Conservation (phyloP, 2,329 filamentous ascomycete species). For the Colletotrichum lini region DNA sequence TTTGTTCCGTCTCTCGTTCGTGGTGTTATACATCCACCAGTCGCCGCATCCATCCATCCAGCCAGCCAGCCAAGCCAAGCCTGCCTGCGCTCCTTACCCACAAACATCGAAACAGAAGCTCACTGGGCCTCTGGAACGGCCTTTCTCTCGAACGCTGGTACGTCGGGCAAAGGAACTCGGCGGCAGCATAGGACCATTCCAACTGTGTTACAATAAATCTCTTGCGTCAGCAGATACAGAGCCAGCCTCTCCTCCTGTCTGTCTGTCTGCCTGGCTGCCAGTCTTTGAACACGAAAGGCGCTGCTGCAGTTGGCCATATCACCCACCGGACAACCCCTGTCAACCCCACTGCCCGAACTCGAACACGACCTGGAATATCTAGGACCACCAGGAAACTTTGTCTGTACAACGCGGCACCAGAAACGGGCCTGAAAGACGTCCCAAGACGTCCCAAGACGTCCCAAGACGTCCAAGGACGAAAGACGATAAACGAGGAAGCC, state of each 20-base stretch:
- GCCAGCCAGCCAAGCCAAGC: slow-evolving; percentile 13
- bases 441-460: background rate
- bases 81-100: slow-evolving; percentile 22
- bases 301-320: background rate
- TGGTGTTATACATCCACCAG: background rate
- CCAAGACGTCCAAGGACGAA: background rate
- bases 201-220: too few relatives aligned
- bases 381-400: background rate
- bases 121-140: background rate
- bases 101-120: background rate
- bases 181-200: background rate
- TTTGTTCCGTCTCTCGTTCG: background rate
- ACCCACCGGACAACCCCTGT: background rate
- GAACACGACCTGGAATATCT: slow-evolving; percentile 2
- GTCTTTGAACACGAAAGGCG: background rate
- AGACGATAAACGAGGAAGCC: background rate
- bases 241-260: background rate
- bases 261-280: background rate
- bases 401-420: background rate
- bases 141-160: background rate
- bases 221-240: background rate
- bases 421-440: slow-evolving; percentile 1
- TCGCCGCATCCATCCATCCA: background rate
- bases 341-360: background rate
- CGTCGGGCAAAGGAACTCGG: background rate